Conservation (phyloP, 2,329 filamentous ascomycete species). For the Leptographium procerum region DNA sequence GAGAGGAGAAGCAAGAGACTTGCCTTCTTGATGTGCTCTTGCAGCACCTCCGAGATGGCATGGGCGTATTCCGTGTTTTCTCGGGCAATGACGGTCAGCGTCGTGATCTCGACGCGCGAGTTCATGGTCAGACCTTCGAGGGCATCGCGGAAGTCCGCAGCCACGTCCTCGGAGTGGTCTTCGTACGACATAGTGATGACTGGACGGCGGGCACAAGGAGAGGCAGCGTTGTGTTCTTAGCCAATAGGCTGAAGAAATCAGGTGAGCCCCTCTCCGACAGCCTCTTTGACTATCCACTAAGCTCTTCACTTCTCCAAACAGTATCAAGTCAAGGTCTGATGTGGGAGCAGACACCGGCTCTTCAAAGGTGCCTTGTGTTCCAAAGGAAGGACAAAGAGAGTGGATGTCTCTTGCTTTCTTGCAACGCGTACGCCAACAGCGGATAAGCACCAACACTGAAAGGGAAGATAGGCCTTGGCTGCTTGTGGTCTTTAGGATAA, state of each 20-base stretch:
- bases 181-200: constrained; percentile 34
- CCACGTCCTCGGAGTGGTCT: constrained; percentile 65
- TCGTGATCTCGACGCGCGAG: constrained; percentile 91
- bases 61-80: constrained; percentile 95
- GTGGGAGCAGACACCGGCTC: neutral
- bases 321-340: neutral
- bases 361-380: neutral
- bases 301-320: neutral
- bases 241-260: neutral
- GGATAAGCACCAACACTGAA: neutral
- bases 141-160: constrained; percentile 87
- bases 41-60: constrained; percentile 79
- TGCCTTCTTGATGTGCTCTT: constrained; percentile 93
- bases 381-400: neutral
- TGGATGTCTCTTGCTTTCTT: neutral
- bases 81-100: constrained; percentile 91
- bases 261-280: neutral
- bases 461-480: neutral
- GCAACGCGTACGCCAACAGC: neutral
- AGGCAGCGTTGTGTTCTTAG: neutral
- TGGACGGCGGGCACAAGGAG: neutral
- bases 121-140: constrained; percentile 86
- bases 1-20: constrained; percentile 30
- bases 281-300: neutral
- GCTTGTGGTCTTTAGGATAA: neutral